These are phyloP conservation scores for Phialocephala sp. DNA, from an alignment of 2,329 filamentous ascomycete species.

Conservation along the genomic window DNA sequence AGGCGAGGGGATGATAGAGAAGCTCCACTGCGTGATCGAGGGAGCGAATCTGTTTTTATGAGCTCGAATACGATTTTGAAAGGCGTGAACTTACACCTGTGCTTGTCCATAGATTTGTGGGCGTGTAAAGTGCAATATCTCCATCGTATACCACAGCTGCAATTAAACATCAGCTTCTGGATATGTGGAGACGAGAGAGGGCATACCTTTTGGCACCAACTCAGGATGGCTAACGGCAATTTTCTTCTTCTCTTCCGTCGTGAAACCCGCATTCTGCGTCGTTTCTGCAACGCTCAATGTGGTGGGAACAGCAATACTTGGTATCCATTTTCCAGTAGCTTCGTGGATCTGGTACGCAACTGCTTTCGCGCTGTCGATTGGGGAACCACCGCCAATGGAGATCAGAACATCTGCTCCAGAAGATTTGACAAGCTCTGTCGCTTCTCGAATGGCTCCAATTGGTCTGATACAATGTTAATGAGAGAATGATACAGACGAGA, in stretches of 20 bases:
- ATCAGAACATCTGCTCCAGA: slow-evolving; percentile 58
- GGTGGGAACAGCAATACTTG: slow-evolving; percentile 55
- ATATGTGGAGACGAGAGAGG: not conserved
- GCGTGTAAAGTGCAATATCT: slow-evolving; percentile 56
- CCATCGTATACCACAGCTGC: slow-evolving; percentile 59
- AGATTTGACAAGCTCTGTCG: slow-evolving; percentile 54
- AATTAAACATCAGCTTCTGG: not conserved
- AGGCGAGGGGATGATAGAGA: slow-evolving; percentile 57
- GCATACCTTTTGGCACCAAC: slow-evolving; percentile 47
- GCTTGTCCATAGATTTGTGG: slow-evolving; percentile 53
- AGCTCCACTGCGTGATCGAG: slow-evolving; percentile 61
- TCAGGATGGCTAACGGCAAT: slow-evolving; percentile 50
- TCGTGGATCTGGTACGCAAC: slow-evolving; percentile 52
- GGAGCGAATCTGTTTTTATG: slow-evolving; percentile 48
- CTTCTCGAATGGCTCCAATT: slow-evolving; percentile 58
- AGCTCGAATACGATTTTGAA: not conserved
- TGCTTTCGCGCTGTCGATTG: slow-evolving; percentile 58
- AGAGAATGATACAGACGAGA: not conserved
- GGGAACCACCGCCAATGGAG: slow-evolving; percentile 58
- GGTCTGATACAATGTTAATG: slow-evolving; percentile 39
- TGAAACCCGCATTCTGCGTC: slow-evolving; percentile 58
- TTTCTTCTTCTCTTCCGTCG: slow-evolving; percentile 54
- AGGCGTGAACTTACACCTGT: slow-evolving; percentile 46
- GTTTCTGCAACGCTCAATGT: slow-evolving; percentile 60
- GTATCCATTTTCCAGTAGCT: slow-evolving; percentile 47